phyloP scores from a whole-genome alignment of 805 yeast species.

The Pichia exigua region DNA sequence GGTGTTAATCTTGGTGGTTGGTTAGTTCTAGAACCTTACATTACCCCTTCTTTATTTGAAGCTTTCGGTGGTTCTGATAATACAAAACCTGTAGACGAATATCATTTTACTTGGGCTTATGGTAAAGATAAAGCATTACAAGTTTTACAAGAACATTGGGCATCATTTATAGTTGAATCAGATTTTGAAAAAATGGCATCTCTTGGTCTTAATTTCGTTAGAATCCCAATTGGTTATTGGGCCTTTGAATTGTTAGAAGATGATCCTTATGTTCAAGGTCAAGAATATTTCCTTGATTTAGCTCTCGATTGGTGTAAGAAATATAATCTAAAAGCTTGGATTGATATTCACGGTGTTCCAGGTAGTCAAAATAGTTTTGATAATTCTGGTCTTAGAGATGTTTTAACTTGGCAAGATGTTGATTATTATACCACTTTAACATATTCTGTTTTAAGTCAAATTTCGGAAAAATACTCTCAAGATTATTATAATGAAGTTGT shows the following conservation, averaged over 20 bases:
- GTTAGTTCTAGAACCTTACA: constrained; percentile 82
- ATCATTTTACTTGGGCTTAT: constrained; percentile 50
- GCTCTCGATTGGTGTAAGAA: constrained; percentile 71
- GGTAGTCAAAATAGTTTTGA: constrained; percentile 96
- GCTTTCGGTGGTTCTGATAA: constrained; percentile 35
- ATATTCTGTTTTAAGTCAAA: constrained; percentile 41
- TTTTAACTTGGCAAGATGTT: constrained; percentile 44
- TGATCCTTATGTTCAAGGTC: constrained; percentile 89
- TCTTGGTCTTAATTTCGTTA: constrained; percentile 72
- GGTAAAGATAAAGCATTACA: constrained; percentile 52
- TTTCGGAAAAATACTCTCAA: constrained; percentile 58
- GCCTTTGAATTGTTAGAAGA: constrained; percentile 54
- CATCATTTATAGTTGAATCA: constrained; percentile 60
- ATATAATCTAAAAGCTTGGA: constrained; percentile 67
- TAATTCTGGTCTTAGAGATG: constrained; percentile 80
- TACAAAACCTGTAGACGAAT: constrained; percentile 74
- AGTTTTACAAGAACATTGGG: constrained; percentile 66
- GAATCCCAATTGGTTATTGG: constrained; percentile 96
- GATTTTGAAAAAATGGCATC: constrained; percentile 56
- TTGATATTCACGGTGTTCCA: constrained; percentile 93
- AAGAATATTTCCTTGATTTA: constrained; percentile 58
- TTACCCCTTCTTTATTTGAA: constrained; percentile 69
- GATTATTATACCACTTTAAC: constrained; percentile 41
- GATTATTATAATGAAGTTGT: constrained; percentile 60
- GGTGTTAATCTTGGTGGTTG: constrained; percentile 90